Percentiles rank a stretch among this genome's conserved stretches.
Evolutionary conservation across 164 flowering plant species (phyloP).

Genomic region (Vitis amurensis): DNA sequence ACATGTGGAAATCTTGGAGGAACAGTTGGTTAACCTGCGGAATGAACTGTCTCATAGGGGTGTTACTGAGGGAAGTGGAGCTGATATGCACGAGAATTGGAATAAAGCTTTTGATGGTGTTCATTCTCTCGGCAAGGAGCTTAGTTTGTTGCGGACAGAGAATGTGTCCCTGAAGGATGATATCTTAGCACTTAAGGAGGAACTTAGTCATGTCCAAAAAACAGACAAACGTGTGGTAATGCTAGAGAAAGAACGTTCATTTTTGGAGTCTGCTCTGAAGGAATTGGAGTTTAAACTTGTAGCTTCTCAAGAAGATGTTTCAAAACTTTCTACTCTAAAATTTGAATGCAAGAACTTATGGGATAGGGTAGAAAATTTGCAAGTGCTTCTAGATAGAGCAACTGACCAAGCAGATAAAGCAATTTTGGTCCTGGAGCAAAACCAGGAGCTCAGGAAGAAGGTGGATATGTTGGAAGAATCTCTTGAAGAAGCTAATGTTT

Average conservation of each 20-base stretch:
- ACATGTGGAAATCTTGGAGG: conserved; percentile 68
- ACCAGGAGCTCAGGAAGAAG: conserved; percentile 78
- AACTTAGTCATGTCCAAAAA: conserved; percentile 45
- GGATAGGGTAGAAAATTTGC: conserved; percentile 73
- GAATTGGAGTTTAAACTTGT: conserved; percentile 64
- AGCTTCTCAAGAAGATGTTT: conserved; percentile 68
- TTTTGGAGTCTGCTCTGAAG: conserved; percentile 53
- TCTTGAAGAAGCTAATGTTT: conserved; percentile 64
- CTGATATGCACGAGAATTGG: conserved; percentile 17
- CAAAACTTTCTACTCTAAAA: conserved; percentile 57
- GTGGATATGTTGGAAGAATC: conserved; percentile 81
- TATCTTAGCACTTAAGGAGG: conserved; percentile 49
- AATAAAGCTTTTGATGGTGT: conserved; percentile 15
- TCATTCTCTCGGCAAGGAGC: conserved; percentile 54
- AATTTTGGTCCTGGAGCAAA: conserved; percentile 62
- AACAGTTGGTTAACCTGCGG: conserved; percentile 68
- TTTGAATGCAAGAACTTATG: conserved; percentile 60
- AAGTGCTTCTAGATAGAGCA: conserved; percentile 66
- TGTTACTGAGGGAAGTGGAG: conserved; percentile 20
- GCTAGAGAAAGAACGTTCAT: conserved; percentile 64
- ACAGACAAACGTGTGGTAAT: conserved; percentile 61
- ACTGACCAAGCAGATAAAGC: conserved; percentile 89
- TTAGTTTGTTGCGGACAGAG: conserved; percentile 58
- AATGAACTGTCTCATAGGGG: conserved; percentile 48
- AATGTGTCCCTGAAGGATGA: conserved; percentile 64